phyloP scores from a whole-genome alignment of 139 green algal genomes.

The Coccomyxa sp. region DNA sequence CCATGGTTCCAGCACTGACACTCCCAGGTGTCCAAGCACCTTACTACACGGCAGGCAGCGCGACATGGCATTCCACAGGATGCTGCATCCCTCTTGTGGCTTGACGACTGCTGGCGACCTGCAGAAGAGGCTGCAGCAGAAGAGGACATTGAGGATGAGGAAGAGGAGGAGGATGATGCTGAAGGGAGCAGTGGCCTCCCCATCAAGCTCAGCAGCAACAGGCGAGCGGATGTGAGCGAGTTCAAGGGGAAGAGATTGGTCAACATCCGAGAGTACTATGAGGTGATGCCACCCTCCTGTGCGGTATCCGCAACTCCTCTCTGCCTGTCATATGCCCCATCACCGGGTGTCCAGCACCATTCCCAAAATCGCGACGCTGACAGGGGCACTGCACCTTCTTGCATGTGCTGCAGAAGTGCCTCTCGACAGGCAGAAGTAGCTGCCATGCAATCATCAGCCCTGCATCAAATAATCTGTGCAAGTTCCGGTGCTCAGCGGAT shows the following conservation, averaged over 20 bases:
- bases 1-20: too few relatives aligned
- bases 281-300: not conserved
- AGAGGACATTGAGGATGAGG: not conserved
- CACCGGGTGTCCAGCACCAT: not conserved
- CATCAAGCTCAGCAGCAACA: constrained; percentile 11
- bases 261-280: constrained; percentile 37
- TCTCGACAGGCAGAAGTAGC: too few relatives aligned
- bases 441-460: too few relatives aligned
- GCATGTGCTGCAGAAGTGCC: too few relatives aligned
- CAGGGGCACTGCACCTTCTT: too few relatives aligned
- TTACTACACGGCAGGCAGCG: not conserved
- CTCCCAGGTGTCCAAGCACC: not conserved
- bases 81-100: not conserved
- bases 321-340: not conserved
- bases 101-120: too few relatives aligned
- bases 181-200: not conserved
- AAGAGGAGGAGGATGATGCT: not conserved
- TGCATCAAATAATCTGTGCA: too few relatives aligned
- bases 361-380: not conserved
- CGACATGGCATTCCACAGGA: not conserved
- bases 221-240: constrained; percentile 23
- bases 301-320: not conserved
- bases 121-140: constrained; percentile 1
- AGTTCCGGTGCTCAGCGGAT: too few relatives aligned
- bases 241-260: constrained; percentile 48